phyloP scores from a whole-genome alignment of 73 alveolate genomes.

The Paramecium tetraurelia region DNA sequence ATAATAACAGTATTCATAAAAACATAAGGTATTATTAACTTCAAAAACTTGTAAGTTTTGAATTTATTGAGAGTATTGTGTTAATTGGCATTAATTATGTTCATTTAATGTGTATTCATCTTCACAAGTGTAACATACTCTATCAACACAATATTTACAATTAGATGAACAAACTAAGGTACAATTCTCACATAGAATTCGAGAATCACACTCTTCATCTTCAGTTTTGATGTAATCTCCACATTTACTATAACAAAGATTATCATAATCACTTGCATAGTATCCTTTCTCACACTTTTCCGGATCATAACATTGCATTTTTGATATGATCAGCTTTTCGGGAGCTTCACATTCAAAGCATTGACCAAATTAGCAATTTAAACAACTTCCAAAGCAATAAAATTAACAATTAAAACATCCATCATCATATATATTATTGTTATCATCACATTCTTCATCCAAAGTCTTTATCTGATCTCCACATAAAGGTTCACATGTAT shows the following conservation, averaged over 20 bases:
- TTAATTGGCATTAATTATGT: background rate
- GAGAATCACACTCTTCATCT: conserved; percentile 18
- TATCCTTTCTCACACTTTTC: background rate
- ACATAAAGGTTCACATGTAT: background rate
- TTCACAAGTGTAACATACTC: background rate
- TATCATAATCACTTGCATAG: background rate
- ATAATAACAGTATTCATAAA: background rate
- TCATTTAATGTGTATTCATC: background rate
- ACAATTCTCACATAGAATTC: background rate
- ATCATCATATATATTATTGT: background rate
- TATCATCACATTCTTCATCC: conserved; percentile 32
- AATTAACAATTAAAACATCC: background rate
- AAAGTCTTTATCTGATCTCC: background rate
- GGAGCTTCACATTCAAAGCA: background rate
- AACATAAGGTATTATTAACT: background rate
- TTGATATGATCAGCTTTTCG: background rate
- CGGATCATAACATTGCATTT: background rate
- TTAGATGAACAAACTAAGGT: background rate
- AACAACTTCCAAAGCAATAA: background rate
- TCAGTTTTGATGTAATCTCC: background rate
- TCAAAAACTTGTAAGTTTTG: background rate
- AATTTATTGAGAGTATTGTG: background rate
- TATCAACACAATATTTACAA: background rate
- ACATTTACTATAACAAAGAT: background rate
- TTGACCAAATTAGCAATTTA: background rate